Conservation (phyloP, 2,329 filamentous ascomycete genomes). For the Herpotrichia juniperi region DNA sequence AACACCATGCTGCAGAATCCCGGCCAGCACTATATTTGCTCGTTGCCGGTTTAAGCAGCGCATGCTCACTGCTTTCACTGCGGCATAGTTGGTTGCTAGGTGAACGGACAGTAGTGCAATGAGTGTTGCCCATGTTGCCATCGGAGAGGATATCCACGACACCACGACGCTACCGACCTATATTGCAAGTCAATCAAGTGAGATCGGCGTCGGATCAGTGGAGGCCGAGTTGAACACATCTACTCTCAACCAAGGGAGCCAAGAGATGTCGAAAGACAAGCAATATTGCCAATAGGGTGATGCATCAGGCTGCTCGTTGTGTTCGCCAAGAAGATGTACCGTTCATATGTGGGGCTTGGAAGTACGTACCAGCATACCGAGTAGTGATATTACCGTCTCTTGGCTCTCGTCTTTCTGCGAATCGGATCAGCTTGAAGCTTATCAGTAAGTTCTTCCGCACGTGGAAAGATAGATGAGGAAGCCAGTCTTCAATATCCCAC, state of each 20-base stretch:
- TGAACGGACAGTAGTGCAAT: constrained; percentile 75
- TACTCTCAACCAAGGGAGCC: neutral
- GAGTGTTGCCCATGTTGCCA: constrained; percentile 76
- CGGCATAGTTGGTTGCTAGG: constrained; percentile 83
- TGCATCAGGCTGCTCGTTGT: neutral
- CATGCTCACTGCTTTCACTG: constrained; percentile 84
- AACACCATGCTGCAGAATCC: constrained; percentile 42
- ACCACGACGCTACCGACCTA: constrained; percentile 80
- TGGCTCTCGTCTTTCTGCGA: constrained; percentile 84
- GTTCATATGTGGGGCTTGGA: constrained; percentile 13
- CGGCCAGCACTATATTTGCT: constrained; percentile 75
- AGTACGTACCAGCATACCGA: constrained; percentile 75
- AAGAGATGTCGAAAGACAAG: neutral
- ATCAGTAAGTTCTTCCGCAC: constrained; percentile 19
- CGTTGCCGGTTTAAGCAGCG: constrained; percentile 84
- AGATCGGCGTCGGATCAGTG: neutral
- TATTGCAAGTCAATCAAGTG: constrained; percentile 20
- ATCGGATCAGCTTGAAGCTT: constrained; percentile 22
- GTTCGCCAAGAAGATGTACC: neutral
- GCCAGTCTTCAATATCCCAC: constrained; percentile 3
- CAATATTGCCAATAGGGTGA: constrained; percentile 1
- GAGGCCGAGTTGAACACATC: constrained; percentile 1
- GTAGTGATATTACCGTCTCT: constrained; percentile 87
- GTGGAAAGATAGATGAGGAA: constrained; percentile 16
- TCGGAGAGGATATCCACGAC: constrained; percentile 71